Evolutionary conservation across 169 alveolate genomes (phyloP), one percentile per base, ranked within the genome.

Genomic region (Toxoplasma gondii): DNA sequence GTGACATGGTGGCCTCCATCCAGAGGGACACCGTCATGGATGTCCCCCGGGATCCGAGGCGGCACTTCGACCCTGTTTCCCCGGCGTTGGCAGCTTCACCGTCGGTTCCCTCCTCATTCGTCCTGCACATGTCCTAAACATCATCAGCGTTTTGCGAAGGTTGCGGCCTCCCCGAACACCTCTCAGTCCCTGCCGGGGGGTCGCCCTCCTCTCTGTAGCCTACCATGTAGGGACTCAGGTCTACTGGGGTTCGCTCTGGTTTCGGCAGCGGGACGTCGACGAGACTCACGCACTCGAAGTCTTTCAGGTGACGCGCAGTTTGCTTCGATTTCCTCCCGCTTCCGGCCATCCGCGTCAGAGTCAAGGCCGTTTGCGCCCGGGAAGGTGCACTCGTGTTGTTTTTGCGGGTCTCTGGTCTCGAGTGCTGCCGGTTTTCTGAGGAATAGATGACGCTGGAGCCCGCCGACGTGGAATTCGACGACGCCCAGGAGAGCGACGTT

Each of bases 391-490:
- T 4, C 82, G 16, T 69, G 4, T 69, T 69, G 4, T 17, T 34
- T 31, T 4, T 45, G 53, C 1, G 88, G n/a, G 1, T 49, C 12
- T 41, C 53, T 49, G 1, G 44, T 41, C 22, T 38, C 7, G 88
- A 9, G 27, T 4, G 27, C 88, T 12, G n/a, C 34, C 22, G 10
- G 27, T 27, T 31, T n/a, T 16, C 19, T 45, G 49, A 16, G 86
- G 49, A 43, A 34, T 12, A 82, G 1, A 38, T 41, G 69, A 82
- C 90, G 67, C 90, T 82, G 1, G 90, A 82, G 9, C 10, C 90
- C n/a, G 90, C 86, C 29, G 86, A 78, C 86, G 86, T 44, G n/a
- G 90, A 82, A 12, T 41, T 82, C 64, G 90, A 82, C 41, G 90
- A 38, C 12, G 53, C 90, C 90, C 90, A 82, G 41, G 90, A 43